Evolutionary conservation across 2,329 filamentous ascomycete species (phyloP).

Genomic region (Xylariaceae sp.): DNA sequence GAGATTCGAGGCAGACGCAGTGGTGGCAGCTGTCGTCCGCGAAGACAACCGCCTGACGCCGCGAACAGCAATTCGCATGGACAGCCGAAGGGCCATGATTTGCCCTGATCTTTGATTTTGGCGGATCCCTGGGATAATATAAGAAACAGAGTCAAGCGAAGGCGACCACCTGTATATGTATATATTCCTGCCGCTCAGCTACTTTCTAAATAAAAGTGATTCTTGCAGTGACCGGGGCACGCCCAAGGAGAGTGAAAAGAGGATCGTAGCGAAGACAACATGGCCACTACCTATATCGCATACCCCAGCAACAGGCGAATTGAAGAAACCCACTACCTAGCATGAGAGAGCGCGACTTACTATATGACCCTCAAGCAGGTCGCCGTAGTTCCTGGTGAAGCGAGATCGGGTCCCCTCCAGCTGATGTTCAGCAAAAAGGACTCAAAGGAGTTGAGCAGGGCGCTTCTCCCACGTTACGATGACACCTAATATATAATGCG

Average conservation of each 20-base stretch:
- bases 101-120: background rate
- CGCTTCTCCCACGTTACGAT: background rate
- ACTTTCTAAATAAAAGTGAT: background rate
- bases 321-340: conserved; percentile 4
- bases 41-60: conserved; percentile 27
- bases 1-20: conserved; percentile 25
- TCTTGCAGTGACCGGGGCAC: background rate
- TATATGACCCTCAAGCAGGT: conserved; percentile 2
- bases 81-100: conserved; percentile 30
- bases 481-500: background rate
- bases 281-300: background rate
- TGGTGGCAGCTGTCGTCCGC: conserved; percentile 19
- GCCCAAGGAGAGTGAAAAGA: background rate
- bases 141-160: background rate
- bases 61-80: conserved; percentile 21
- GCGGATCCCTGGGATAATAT: background rate
- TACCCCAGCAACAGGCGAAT: conserved; percentile 6
- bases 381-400: background rate
- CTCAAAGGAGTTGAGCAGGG: background rate
- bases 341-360: background rate
- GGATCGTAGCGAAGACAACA: no score
- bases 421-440: background rate
- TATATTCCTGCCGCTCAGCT: conserved; percentile 1
- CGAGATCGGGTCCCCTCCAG: background rate
- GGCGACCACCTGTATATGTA: background rate